Evolutionary conservation across 805 yeast species (phyloP).

Genomic region (Saturnispora dispora): DNA sequence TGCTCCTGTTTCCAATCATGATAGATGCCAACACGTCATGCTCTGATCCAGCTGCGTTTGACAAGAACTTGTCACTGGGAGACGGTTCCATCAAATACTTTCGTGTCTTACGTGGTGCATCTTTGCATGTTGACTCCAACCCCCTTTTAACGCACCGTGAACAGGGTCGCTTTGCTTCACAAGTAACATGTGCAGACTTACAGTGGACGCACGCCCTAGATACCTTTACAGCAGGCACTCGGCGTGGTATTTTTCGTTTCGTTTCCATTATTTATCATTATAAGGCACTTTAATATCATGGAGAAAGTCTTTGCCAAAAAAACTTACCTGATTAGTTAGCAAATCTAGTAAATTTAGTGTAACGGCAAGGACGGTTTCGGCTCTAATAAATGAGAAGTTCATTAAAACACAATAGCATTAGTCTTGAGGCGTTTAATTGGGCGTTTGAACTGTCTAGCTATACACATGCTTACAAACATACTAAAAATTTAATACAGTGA

Average conservation of each 20-base stretch:
- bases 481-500: too few species aligned
- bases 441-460: too few species aligned
- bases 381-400: not conserved
- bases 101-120: constrained; percentile 81
- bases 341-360: not conserved
- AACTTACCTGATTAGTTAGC: not conserved
- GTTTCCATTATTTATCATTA: not conserved
- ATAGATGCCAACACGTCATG: constrained; percentile 61
- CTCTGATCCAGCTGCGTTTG: constrained; percentile 66
- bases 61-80: constrained; percentile 34
- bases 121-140: constrained; percentile 60
- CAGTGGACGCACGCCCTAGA: constrained; percentile 87
- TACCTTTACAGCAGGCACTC: constrained; percentile 50
- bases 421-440: too few species aligned
- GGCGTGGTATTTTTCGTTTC: constrained; percentile 11
- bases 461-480: too few species aligned
- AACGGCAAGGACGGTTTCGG: not conserved
- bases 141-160: constrained; percentile 67
- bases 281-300: not conserved
- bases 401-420: too few species aligned
- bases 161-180: constrained; percentile 63
- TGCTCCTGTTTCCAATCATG: constrained; percentile 24
- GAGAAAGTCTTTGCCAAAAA: not conserved
- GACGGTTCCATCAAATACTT: constrained; percentile 58
- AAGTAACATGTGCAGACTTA: constrained; percentile 83